Base-by-base conservation (phyloP, 139 green algal species). In the Dunaliella sp. region DNA sequence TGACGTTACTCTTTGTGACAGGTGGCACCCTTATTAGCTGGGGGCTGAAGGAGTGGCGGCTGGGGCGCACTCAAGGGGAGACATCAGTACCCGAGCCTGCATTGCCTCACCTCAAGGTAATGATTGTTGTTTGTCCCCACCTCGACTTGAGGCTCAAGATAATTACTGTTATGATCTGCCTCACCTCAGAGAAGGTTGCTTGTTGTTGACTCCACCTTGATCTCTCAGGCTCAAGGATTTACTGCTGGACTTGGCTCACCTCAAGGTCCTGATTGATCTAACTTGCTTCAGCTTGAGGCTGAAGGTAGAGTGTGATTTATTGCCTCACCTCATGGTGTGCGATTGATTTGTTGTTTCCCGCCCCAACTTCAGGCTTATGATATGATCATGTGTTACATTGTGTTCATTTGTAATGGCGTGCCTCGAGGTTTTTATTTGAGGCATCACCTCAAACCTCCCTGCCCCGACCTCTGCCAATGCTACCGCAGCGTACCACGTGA, bases 1-100 rank as follows among this genome's bases (percentile, higher is more conserved):
- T 65, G 48, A 65, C 48, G 48, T 65, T 65, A 16, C 48, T 16
- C 48, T 65, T 65, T n/a, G n/a, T n/a, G n/a, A 16, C 80, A 84
- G 88, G 88, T 25, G 91, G 91, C 1, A 88, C 81, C 0, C 80
- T 94, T 32, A 90, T 92, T 80, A 91, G 81, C 38, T 94, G 89
- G 89, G 91, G 91, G n/a, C 89, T 94, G 34, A 89, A 90, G n/a
- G 83, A 86, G 48, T 83, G 80, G 84, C 84, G 91, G 37, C 65
- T 90, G 1, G 91, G 76, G 1, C 83, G 86, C 12, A 83, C 78
- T 33, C 85, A 83, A 26, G 90, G 81, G 2, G 86, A 92, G 72
- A 82, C 34, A 38, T 73, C 86, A 24, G 26, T 89, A 0, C 91
- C 91, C 26, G 78, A 89, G 38, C 58, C 81, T 0, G 86, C 87